Base-by-base conservation (phyloP, 148 eudicot species). In the Vaccinium corymbosum region DNA sequence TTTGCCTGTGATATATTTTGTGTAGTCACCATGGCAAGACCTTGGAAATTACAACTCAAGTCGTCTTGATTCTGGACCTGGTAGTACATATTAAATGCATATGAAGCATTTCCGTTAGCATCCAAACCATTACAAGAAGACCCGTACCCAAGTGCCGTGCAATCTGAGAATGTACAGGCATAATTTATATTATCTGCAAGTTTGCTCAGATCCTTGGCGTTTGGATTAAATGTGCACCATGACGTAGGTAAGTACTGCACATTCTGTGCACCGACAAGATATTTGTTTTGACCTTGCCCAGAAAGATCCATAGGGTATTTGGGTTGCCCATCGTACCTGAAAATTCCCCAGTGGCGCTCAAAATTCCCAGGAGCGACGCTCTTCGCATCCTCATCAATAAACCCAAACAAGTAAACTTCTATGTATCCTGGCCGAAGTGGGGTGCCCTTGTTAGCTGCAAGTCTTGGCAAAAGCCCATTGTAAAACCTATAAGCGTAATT, bases 281-380 rank as follows among this genome's bases (percentile, higher is more conserved):
- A 85, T 59, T 88, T 84, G 51, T 87, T 89, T 15, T 84, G 89
- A 12, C 88, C 86, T 81, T 89, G 91, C 0, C 95, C 95, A 0
- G 90, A 53, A 9, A 94, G 57, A 86, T 94, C 95, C 87, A 92
- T 89, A 1, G 92, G 91, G 83, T 90, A 96, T 82, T 96, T 96
- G 1, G 97, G 98, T 76, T 93, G 94, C 15, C 98, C 98, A 52
- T 96, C 99, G 38, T 90, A 93, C 27, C 89, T 83, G 85, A 93
- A 96, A 20, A 96, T 90, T 46, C 98, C 99, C 99, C 99, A 96
- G 22, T 94, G 98, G 38, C 98, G 90, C 80, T 96, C 99, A 35
- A 94, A 96, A 32, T 84, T 88, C 3, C 98, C 99, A 0, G 99
- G 98, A 48, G 92, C 93, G 25, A 93, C 80, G 57, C 91, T 90